Base-by-base conservation (phyloP, 306 rosid species). In the Lathyrus tuberosus region DNA sequence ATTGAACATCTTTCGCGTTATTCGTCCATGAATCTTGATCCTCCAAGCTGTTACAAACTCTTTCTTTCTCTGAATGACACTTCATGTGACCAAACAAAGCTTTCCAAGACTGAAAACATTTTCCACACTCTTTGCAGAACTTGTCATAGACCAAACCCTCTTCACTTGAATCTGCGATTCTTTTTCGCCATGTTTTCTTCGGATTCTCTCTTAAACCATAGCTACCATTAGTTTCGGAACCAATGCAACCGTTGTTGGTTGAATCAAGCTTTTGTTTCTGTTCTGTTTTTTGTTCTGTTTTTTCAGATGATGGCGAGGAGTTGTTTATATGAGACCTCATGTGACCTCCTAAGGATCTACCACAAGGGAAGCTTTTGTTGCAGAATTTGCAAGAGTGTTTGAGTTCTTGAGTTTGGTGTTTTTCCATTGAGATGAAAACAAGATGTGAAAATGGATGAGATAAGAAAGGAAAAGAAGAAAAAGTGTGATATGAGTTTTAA, bases 321-420 rank as follows among this genome's bases (percentile, higher is more conserved):
- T 69, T 83, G 73, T 67, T 84, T 58, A 85, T 59, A 75, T 93
- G 97, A 74, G 96, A 93, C 91, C 92, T 93, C 94, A 93, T 88
- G 82, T 93, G 98, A 26, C 96, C 96, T 35, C 98, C 98, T 74
- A 93, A 81, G 12, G 98, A 90, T 93, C 97, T 88, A 0, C 93
- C 97, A 68, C 96, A 86, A 35, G 89, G 88, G 67, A 93, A 93
- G 38, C 84, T 81, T 85, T 85, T 93, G 79, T 63, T 72, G 79
- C 98, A 93, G 83, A 85, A 83, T 80, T 93, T 93, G 88, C 98
- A 92, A 16, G 69, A 77, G 60, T 92, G 86, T 81, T 84, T 85
- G 18, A 81, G 51, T 68, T 69, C 81, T 82, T 62, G 82, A 65
- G 70, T 78, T 77, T 75, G 80, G 59, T 74, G 76, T 78, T 75